Percentiles rank a stretch among this genome's conserved stretches.
Conservation (phyloP, 2,329 filamentous ascomycete genomes). For the Paraconiothyrium brasiliense region DNA sequence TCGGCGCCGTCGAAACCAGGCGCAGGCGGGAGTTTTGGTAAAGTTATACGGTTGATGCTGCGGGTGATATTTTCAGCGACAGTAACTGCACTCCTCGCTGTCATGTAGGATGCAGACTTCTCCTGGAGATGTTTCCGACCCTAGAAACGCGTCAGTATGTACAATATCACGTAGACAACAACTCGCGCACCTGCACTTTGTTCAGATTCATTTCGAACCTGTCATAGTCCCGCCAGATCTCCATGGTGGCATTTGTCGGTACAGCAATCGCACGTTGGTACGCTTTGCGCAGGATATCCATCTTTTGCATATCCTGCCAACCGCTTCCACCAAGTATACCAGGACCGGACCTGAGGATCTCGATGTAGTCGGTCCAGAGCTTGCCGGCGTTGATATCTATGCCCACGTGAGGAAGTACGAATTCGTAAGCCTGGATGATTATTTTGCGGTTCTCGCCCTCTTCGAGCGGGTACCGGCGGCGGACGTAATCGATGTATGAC, state of each 20-base stretch:
- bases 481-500: constrained; percentile 93
- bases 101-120: constrained; percentile 93
- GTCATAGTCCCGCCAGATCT: constrained; percentile 97
- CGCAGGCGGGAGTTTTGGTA: constrained; percentile 83
- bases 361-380: constrained; percentile 94
- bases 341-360: constrained; percentile 89
- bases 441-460: constrained; percentile 79
- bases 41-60: constrained; percentile 76
- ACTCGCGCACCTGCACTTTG: constrained; percentile 78
- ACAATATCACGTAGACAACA: neutral
- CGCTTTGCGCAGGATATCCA: constrained; percentile 89
- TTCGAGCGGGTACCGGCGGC: constrained; percentile 85
- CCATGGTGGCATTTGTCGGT: constrained; percentile 83
- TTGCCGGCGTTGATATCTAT: constrained; percentile 88
- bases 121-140: constrained; percentile 96
- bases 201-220: constrained; percentile 94
- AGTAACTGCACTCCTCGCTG: constrained; percentile 87
- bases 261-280: constrained; percentile 91
- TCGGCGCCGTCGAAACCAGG: constrained; percentile 86
- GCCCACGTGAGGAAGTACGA: constrained; percentile 88
- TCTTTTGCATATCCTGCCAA: constrained; percentile 99
- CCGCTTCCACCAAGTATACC: constrained; percentile 83
- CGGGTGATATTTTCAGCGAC: constrained; percentile 89
- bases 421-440: constrained; percentile 88
- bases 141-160: constrained; percentile 56